Conservation (phyloP, 2,329 filamentous ascomycete genomes). For the Verticillium longisporum region DNA sequence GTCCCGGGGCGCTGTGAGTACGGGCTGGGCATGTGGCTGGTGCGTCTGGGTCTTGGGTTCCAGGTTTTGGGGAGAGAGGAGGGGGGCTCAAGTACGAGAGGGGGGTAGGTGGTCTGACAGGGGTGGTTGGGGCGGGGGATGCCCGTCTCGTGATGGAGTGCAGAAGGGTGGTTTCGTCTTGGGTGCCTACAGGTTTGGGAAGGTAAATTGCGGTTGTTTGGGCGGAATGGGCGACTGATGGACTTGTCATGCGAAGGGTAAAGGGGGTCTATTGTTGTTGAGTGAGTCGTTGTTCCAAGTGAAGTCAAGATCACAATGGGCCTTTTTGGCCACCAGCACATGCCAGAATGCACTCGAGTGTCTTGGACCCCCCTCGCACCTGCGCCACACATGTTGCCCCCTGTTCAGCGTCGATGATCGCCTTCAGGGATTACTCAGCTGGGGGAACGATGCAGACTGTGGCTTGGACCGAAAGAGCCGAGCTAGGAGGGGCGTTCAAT, state of each 20-base stretch:
- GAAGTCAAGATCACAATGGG: neutral
- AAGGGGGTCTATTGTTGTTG: neutral
- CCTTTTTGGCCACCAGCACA: neutral
- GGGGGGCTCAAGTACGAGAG: too few species aligned
- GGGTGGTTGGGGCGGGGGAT: neutral
- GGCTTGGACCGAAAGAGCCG: neutral
- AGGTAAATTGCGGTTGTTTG: neutral
- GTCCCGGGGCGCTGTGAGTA: neutral
- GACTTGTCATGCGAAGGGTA: neutral
- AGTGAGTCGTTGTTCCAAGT: neutral
- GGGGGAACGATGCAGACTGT: neutral
- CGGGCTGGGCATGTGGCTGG: neutral
- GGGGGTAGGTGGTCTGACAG: neutral
- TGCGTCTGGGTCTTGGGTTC: neutral
- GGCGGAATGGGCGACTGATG: neutral
- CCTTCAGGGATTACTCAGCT: constrained; percentile 2
- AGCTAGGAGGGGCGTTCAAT: neutral
- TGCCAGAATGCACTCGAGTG: neutral
- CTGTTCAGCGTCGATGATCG: neutral
- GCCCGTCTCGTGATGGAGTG: neutral
- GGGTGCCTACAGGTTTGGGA: neutral
- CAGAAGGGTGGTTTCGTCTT: neutral
- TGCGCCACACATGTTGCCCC: neutral
- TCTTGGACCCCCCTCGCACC: neutral
- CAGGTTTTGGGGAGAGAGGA: neutral